Conservation (phyloP, 2,329 filamentous ascomycete genomes). For the Hypocrella siamensis region DNA sequence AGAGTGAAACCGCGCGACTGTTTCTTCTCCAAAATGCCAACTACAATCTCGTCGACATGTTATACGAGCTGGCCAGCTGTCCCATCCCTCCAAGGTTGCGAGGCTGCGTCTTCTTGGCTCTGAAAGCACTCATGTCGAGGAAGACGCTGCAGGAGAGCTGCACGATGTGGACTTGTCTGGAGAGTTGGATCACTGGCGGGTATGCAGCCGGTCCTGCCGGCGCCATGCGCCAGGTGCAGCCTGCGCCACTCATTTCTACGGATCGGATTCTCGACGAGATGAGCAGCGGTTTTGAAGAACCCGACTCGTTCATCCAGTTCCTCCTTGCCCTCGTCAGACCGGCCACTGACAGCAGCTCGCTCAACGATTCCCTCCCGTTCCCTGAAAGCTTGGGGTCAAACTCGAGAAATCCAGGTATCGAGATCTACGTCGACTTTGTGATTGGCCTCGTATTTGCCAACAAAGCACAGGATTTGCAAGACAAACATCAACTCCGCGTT, state of each 20-base stretch:
- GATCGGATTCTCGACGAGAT: constrained; percentile 60
- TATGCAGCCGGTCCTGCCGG: constrained; percentile 24
- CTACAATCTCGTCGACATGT: constrained; percentile 54
- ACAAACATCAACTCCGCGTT: constrained; percentile 53
- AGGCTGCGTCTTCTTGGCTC: constrained; percentile 67
- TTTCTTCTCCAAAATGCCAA: constrained; percentile 54
- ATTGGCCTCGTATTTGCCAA: constrained; percentile 62
- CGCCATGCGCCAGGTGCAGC: constrained; percentile 16
- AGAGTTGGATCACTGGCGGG: constrained; percentile 59
- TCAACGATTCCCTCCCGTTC: constrained; percentile 70
- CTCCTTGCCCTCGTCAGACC: constrained; percentile 59
- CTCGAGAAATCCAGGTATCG: constrained; percentile 67
- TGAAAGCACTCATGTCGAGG: constrained; percentile 59
- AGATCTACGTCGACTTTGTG: constrained; percentile 84
- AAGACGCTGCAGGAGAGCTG: constrained; percentile 54
- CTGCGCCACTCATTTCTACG: constrained; percentile 26
- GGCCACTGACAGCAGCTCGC: constrained; percentile 38
- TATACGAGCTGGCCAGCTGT: constrained; percentile 67
- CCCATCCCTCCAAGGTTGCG: constrained; percentile 62
- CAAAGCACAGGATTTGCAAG: constrained; percentile 47
- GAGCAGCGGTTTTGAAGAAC: constrained; percentile 67
- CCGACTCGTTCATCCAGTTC: constrained; percentile 68
- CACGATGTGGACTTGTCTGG: constrained; percentile 65
- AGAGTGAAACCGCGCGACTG: constrained; percentile 55
- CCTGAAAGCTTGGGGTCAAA: constrained; percentile 69